Conservation (phyloP, 2,329 filamentous ascomycete genomes). For the Fusarium longipes region DNA sequence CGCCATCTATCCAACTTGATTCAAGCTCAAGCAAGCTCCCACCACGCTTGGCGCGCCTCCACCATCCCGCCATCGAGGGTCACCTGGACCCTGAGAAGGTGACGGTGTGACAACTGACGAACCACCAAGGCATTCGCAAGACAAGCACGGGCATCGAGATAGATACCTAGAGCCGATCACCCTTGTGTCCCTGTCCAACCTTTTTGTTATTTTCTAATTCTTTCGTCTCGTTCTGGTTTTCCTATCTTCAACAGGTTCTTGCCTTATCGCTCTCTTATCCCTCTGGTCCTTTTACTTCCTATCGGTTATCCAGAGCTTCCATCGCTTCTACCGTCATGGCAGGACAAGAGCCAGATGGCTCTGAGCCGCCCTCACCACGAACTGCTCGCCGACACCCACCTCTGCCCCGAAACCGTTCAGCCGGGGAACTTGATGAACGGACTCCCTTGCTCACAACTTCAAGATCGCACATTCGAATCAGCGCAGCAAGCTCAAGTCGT, state of each 20-base stretch:
- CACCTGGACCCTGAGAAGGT: conserved; percentile 42
- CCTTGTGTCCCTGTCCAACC: conserved; percentile 4
- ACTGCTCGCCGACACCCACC: conserved; percentile 46
- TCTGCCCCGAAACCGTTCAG: conserved; percentile 46
- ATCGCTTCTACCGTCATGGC: conserved; percentile 46
- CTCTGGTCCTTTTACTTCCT: background rate
- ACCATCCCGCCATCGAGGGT: conserved; percentile 27
- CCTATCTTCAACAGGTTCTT: background rate
- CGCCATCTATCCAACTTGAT: conserved; percentile 26
- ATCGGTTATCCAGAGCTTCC: background rate
- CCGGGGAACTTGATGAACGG: conserved; percentile 55
- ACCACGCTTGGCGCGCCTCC: conserved; percentile 38
- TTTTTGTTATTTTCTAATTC: background rate
- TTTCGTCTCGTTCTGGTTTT: conserved; percentile 1
- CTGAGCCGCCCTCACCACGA: conserved; percentile 52
- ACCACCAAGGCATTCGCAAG: conserved; percentile 26
- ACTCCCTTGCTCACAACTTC: conserved; percentile 57
- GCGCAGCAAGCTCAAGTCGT: conserved; percentile 46
- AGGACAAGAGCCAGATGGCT: conserved; percentile 46
- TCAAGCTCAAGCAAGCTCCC: conserved; percentile 23
- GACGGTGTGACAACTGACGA: conserved; percentile 40
- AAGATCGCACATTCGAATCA: conserved; percentile 57
- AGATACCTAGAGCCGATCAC: conserved; percentile 7
- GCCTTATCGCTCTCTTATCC: conserved; percentile 5
- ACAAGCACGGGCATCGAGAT: conserved; percentile 33